Evolutionary conservation across 306 rosid genomes (phyloP).

Genomic region (Vigna mungo): DNA sequence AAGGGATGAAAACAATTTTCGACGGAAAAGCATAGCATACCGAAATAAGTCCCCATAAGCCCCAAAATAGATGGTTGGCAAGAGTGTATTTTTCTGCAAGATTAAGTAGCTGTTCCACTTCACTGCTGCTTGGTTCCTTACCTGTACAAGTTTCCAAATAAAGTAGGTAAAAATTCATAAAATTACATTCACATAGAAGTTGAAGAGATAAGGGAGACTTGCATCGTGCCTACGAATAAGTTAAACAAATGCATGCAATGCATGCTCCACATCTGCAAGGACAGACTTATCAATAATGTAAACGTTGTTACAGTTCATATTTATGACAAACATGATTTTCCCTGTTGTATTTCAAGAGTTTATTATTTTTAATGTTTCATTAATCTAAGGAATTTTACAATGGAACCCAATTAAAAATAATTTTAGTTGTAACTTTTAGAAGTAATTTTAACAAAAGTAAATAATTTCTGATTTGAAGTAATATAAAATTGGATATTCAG

Average conservation of each 20-base stretch:
- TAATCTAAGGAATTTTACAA: not conserved
- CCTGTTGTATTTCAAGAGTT: not conserved
- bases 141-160: constrained; percentile 45
- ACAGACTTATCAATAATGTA: not conserved
- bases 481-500: not conserved
- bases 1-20: not conserved
- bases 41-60: constrained; percentile 94
- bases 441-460: not conserved
- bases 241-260: constrained; percentile 2
- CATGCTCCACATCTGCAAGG: constrained; percentile 16
- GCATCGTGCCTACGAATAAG: constrained; percentile 2
- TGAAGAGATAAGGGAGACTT: not conserved
- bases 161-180: constrained; percentile 3
- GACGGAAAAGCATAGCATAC: constrained; percentile 47
- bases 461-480: not conserved
- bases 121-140: constrained; percentile 54
- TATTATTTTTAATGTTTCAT: not conserved
- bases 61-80: constrained; percentile 92
- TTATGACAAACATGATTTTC: not conserved
- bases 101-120: constrained; percentile 59
- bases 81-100: constrained; percentile 72
- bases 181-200: constrained; percentile 16
- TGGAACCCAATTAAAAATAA: not conserved
- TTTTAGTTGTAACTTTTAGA: not conserved
- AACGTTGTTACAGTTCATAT: not conserved